Conservation (phyloP, 306 rosid genomes). For the Ochetophila trinervis region DNA sequence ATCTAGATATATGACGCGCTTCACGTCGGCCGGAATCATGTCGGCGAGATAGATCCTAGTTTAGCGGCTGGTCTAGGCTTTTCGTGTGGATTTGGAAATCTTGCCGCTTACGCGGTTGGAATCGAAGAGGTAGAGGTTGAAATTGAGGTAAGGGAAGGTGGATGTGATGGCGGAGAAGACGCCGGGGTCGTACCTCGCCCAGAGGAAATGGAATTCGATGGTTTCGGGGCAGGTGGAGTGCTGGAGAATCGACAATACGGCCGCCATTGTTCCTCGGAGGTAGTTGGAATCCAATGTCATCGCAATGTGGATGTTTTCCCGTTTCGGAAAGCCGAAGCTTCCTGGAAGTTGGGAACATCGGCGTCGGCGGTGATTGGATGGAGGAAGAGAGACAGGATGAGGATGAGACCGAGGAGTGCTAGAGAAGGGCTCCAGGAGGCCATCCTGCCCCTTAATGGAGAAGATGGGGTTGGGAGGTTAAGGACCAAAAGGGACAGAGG, state of each 20-base stretch:
- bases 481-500: too few species aligned
- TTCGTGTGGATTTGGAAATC: conserved; percentile 72
- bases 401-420: conserved; percentile 31
- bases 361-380: conserved; percentile 28
- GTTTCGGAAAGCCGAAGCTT: conserved; percentile 70
- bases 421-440: conserved; percentile 44
- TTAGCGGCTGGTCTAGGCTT: conserved; percentile 84
- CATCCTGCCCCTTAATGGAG: too few species aligned
- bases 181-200: conserved; percentile 56
- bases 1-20: conserved; percentile 65
- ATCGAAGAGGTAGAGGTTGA: conserved; percentile 61
- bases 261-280: conserved; percentile 81
- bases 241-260: conserved; percentile 65
- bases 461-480: too few species aligned
- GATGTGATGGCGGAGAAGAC: conserved; percentile 62
- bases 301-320: conserved; percentile 62
- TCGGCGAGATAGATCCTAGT: conserved; percentile 75
- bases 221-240: conserved; percentile 77
- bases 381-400: conserved; percentile 25
- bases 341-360: conserved; percentile 46
- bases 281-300: conserved; percentile 88
- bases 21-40: conserved; percentile 56
- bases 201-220: conserved; percentile 70
- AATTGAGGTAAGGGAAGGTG: conserved; percentile 75
- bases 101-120: conserved; percentile 62